Base-by-base conservation (phyloP, 768 basidiomycete genomes). In the Leccinum broughii region DNA sequence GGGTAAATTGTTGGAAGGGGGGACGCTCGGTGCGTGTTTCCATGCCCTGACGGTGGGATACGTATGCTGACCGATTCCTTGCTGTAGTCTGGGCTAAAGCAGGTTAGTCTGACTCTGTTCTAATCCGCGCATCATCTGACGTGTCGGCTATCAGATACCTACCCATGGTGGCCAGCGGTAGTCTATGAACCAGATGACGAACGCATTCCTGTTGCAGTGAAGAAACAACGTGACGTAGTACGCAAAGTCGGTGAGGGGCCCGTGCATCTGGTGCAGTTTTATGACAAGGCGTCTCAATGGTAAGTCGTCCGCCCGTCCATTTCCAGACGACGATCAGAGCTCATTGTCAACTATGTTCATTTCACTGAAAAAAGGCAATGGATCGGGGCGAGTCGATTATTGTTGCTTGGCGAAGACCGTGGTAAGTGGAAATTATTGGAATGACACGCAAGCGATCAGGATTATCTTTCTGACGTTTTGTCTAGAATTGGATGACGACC, bases 111-210 rank as follows among this genome's bases (percentile, higher is more conserved):
- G 17, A 50, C 26, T 3, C 9, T 1, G 48, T 32, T 30, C 8
- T 2, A 13, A 9, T 15, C 8, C 3, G 39, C 10, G 9, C 41
- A 44, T 2, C 5, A 20, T 15, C 57, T 73, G 56, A 68, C 9
- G 13, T 58, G n/a, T 10, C 59, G n/a, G 53, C 28, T 15, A 60
- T 24, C n/a, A 92, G 92, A 77, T 37, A 82, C 86, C 0, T 95
- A 80, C 66, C 94, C 94, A 1, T 95, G 87, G 87, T 96, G 90
- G 87, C 92, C 94, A 44, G 94, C 88, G 9, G 85, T 90, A 9
- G 82, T 95, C 15, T 87, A 81, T 55, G 85, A 87, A 26, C 80
- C 83, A 9, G 83, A 86, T 44, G 83, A 88, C 51, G 72, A 77
- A 1, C 71, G 70, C 0, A 81, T 93, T n/a, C 89, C 89, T 37